Conservation (phyloP, 139 green algal genomes). For the Spirogloea muscicola region DNA sequence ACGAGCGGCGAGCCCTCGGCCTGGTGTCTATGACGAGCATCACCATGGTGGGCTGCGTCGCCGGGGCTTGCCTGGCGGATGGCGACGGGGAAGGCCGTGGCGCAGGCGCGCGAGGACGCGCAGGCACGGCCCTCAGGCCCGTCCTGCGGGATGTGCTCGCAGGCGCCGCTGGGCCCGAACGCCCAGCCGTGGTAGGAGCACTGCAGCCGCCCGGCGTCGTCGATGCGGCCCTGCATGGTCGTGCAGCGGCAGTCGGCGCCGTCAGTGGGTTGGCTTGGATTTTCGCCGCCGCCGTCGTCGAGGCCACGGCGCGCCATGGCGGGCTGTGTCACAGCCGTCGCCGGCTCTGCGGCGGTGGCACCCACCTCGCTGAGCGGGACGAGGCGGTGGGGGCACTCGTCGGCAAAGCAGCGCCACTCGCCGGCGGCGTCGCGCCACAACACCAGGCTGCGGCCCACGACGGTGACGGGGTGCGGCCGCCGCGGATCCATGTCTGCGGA, state of each 20-base stretch:
- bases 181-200: slow-evolving; percentile 43
- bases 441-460: slow-evolving; percentile 26
- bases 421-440: slow-evolving; percentile 17
- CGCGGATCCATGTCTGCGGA: slow-evolving; percentile 22
- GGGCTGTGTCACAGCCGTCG: too few relatives aligned
- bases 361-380: slow-evolving; percentile 28
- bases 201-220: slow-evolving; percentile 22
- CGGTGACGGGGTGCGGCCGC: slow-evolving; percentile 17
- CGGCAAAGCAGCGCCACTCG: slow-evolving; percentile 29
- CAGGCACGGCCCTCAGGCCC: too few relatives aligned
- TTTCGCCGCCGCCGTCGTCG: too few relatives aligned
- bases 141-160: slow-evolving; percentile 17
- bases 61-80: background rate
- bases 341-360: too few relatives aligned
- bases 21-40: too few relatives aligned
- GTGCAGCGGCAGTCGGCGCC: background rate
- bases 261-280: too few relatives aligned
- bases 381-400: slow-evolving; percentile 36
- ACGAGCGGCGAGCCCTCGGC: too few relatives aligned
- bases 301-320: too few relatives aligned
- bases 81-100: background rate
- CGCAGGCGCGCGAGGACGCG: slow-evolving; percentile 17
- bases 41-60: too few relatives aligned
- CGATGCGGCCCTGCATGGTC: slow-evolving; percentile 28
- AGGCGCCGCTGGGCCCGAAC: background rate